Base-by-base conservation (phyloP, 495 filamentous ascomycete genomes). In the Aspergillus wentii region DNA sequence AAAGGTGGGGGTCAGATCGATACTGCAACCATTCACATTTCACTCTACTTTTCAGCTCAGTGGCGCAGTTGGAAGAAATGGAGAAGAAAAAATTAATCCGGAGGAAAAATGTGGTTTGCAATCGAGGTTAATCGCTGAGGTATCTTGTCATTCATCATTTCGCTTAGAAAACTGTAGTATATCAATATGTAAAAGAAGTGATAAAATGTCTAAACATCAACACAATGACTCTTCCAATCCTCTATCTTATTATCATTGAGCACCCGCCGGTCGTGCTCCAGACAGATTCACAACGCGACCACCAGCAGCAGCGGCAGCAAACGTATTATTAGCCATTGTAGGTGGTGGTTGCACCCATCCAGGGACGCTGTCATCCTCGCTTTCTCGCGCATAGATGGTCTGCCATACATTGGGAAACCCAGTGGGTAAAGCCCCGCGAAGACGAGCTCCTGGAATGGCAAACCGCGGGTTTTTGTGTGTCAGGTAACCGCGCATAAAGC, bases 401-500 rank as follows among this genome's bases (percentile, higher is more conserved):
- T 70, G 61, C 78, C 77, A 83, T 0, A 75, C 61, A 39, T 69
- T 72, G 9, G 80, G 80, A 50, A 80, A 84, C 1, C 80, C 80
- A 1, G 75, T 80, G 4, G 74, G 71, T 32, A 86, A 50, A 1
- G 78, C 72, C 2, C 74, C 72, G 1, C 66, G 76, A 34, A 73
- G 62, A 51, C 85, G 85, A 11, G 86, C 78, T 5, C 92, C 90
- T 18, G 85, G 76, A 23, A 96, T 83, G 4, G 88, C 89, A 43
- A 94, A 94, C 14, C 80, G 78, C 18, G 69, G 73, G 47, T 80
- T 80, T 21, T 72, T 66, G 48, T 92, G 85, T 8, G 85, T 85
- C 16, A 96, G 73, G 47, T 90, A 98, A 4, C 92, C 92, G 39
- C 82, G 80, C 34, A 96, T 71, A n/a, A 96, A 66, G 6, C 82